Evolutionary conservation across 306 rosid genomes (phyloP).

Genomic region (Quillaja saponaria): DNA sequence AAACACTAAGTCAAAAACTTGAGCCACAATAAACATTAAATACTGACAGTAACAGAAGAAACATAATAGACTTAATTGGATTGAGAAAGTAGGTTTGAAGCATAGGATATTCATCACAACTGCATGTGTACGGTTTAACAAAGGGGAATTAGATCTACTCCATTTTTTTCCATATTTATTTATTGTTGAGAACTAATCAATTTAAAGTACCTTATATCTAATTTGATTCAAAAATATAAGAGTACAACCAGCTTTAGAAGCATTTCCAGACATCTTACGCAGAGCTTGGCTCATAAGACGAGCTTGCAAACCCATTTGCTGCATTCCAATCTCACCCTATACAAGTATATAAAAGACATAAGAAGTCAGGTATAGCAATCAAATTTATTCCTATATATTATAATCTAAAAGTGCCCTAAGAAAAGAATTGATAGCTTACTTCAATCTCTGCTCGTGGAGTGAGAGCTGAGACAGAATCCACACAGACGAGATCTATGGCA

Average conservation of each 20-base stretch:
- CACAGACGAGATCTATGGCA: constrained; percentile 91
- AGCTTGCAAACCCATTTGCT: constrained; percentile 99
- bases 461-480: constrained; percentile 97
- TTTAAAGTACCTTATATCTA: constrained; percentile 80
- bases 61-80: no score
- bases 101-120: background rate
- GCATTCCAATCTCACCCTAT: constrained; percentile 99
- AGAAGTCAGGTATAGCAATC: constrained; percentile 29
- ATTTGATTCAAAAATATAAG: constrained; percentile 93
- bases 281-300: constrained; percentile 99
- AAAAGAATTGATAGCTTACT: constrained; percentile 40
- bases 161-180: no score
- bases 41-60: no score
- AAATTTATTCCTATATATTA: background rate
- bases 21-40: no score
- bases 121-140: constrained; percentile 7
- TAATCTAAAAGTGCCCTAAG: constrained; percentile 16
- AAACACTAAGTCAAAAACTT: no score
- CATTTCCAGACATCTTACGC: constrained; percentile 99
- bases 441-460: constrained; percentile 99
- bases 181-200: constrained; percentile 11
- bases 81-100: constrained; percentile 14
- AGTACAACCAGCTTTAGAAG: constrained; percentile 99
- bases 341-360: constrained; percentile 14
- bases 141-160: background rate